Evolutionary conservation across 306 rosid species (phyloP).

Genomic region (Rosa multiflora): DNA sequence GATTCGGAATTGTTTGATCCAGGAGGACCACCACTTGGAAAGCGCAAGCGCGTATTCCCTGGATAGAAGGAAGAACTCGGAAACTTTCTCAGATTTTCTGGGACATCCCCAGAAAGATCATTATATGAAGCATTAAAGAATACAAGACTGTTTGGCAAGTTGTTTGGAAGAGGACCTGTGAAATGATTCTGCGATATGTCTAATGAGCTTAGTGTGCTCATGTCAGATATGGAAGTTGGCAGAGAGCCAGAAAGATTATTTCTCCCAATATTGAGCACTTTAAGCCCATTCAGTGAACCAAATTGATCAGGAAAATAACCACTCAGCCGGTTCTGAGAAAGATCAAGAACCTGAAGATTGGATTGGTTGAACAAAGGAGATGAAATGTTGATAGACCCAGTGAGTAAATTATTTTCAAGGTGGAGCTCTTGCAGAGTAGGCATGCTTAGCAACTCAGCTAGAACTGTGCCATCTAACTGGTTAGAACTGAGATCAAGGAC

Average conservation of each 20-base stretch:
- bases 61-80: conserved; percentile 84
- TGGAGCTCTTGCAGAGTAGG: conserved; percentile 81
- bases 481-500: conserved; percentile 88
- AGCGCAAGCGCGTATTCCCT: conserved; percentile 59
- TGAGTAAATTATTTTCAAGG: conserved; percentile 64
- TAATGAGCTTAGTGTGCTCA: conserved; percentile 55
- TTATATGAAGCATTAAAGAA: conserved; percentile 80
- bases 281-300: conserved; percentile 57
- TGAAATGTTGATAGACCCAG: conserved; percentile 61
- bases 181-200: conserved; percentile 84
- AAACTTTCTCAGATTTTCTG: conserved; percentile 71
- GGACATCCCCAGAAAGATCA: conserved; percentile 85
- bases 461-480: conserved; percentile 63
- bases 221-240: conserved; percentile 67
- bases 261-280: conserved; percentile 72
- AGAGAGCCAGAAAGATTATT: conserved; percentile 90
- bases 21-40: conserved; percentile 56
- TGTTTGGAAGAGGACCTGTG: conserved; percentile 78
- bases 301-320: conserved; percentile 88
- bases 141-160: conserved; percentile 54
- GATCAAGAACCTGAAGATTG: conserved; percentile 76
- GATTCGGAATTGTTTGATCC: conserved; percentile 43
- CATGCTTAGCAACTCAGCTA: conserved; percentile 55
- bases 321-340: conserved; percentile 71
- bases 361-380: conserved; percentile 48